Base-by-base conservation (phyloP, 2,329 filamentous ascomycete genomes). In the Paracamarosporium sp. region DNA sequence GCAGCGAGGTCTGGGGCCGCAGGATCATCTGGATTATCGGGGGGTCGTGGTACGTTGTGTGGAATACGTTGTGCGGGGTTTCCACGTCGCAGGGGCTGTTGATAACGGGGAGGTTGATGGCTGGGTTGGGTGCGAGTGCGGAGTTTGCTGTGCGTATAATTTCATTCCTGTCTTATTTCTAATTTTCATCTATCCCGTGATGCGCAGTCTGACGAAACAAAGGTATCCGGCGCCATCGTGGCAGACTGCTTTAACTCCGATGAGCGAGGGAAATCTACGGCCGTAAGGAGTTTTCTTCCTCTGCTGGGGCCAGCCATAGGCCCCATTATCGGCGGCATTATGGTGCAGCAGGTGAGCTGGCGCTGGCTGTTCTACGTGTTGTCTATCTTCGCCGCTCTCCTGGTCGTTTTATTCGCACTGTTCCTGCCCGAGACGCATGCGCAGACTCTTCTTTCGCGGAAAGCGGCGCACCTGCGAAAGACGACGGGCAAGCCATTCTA, bases 1-100 rank as follows among this genome's bases (percentile, higher is more conserved):
- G 92, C 41, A 90, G 87, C 7, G 91, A 94, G 73, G 82, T 93
- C 41, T 82, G 88, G 53, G 91, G 91, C 20, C 83, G 91, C 41
- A 81, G 84, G 36, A 78, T 88, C 36, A 86, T 94, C 59, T 94
- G 67, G 62, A 54, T 68, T 3, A 25, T 51, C 9, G 62, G 65
- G 2, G 53, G 51, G 17, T 13, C 28, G 3, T 69, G 64, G 62
- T 69, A 64, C 50, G 30, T 65, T 6, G 9, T 68, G 13, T 69
- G 61, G 64, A 68, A 68, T 44, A 59, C 60, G 11, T 2, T 66
- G 4, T 64, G 61, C 47, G 57, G 61, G 11, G n/a, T 63, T 15
- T 50, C 52, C 13, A 59, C 51, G 1, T 56, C 33, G 4, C 44
- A 30, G 24, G 60, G 50, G 2, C 40, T 66, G 30, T 46, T 66